Evolutionary conservation across 2,329 filamentous ascomycete species (phyloP).

Genomic region (Fusarium pseudoanthophilum): DNA sequence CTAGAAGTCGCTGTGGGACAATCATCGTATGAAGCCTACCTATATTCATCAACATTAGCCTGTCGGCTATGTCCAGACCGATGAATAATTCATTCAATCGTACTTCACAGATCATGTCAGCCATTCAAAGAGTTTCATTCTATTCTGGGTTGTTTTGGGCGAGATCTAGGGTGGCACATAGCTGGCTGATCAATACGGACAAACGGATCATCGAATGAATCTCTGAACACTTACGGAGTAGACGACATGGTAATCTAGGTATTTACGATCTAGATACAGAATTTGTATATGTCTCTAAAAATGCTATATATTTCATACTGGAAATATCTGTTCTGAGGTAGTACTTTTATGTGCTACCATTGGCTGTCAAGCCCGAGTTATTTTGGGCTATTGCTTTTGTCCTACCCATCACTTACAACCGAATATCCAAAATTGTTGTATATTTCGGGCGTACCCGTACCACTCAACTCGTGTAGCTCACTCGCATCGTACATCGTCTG

Average conservation of each 20-base stretch:
- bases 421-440: constrained; percentile 1
- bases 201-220: neutral
- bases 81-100: neutral
- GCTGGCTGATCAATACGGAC: neutral
- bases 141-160: neutral
- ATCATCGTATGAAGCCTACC: neutral
- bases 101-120: neutral
- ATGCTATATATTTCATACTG: neutral
- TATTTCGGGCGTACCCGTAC: constrained; percentile 17
- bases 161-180: neutral
- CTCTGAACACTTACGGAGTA: neutral
- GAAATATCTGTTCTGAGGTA: neutral
- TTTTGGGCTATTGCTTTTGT: constrained; percentile 21
- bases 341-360: neutral
- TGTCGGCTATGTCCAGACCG: neutral
- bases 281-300: neutral
- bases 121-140: neutral
- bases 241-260: neutral
- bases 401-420: constrained; percentile 21
- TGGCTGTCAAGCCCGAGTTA: constrained; percentile 18
- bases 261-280: neutral
- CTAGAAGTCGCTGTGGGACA: constrained; percentile 17
- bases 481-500: constrained; percentile 31
- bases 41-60: neutral
- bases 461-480: constrained; percentile 21